These are phyloP conservation scores for Aspergillus taichungensis DNA, from an alignment of 495 filamentous ascomycete genomes.

Conservation along the genomic window DNA sequence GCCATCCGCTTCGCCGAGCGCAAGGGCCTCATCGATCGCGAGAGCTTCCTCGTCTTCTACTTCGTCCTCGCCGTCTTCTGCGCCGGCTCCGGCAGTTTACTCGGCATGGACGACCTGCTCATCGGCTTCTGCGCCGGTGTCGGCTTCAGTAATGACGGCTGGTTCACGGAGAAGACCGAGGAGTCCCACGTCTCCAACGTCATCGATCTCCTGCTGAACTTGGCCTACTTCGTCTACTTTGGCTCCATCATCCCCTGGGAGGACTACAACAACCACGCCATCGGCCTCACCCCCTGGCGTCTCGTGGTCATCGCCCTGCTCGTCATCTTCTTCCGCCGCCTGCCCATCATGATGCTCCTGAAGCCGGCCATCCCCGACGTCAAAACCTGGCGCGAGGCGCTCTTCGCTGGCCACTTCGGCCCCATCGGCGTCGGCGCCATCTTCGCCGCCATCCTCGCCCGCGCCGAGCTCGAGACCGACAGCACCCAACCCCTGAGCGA, in stretches of 20 bases:
- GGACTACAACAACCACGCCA: slow-evolving; percentile 60
- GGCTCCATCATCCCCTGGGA: slow-evolving; percentile 96
- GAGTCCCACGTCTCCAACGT: slow-evolving; percentile 99
- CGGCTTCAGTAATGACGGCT: slow-evolving; percentile 97
- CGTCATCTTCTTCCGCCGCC: slow-evolving; percentile 91
- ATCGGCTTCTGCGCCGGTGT: slow-evolving; percentile 93
- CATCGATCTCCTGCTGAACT: slow-evolving; percentile 92
- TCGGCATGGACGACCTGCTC: slow-evolving; percentile 93
- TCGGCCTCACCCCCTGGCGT: slow-evolving; percentile 78
- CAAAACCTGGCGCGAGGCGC: slow-evolving; percentile 95
- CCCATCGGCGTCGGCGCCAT: slow-evolving; percentile 97
- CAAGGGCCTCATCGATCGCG: slow-evolving; percentile 81
- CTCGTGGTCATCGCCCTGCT: slow-evolving; percentile 83
- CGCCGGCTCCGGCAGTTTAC: slow-evolving; percentile 83
- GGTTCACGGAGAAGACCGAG: slow-evolving; percentile 98
- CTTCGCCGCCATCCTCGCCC: slow-evolving; percentile 85
- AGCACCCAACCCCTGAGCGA: slow-evolving; percentile 64
- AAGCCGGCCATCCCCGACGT: slow-evolving; percentile 95
- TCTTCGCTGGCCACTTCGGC: slow-evolving; percentile 97
- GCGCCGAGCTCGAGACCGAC: slow-evolving; percentile 75
- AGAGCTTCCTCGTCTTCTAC: slow-evolving; percentile 98
- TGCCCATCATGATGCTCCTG: slow-evolving; percentile 87
- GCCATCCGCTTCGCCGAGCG: slow-evolving; percentile 85
- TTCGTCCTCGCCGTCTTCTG: slow-evolving; percentile 95
- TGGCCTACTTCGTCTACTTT: slow-evolving; percentile 97